Percentiles rank a stretch among this genome's conserved stretches.
These are phyloP conservation scores for Triglochin maritima DNA, from an alignment of 106 monocot genomes.

Conservation along the genomic window DNA sequence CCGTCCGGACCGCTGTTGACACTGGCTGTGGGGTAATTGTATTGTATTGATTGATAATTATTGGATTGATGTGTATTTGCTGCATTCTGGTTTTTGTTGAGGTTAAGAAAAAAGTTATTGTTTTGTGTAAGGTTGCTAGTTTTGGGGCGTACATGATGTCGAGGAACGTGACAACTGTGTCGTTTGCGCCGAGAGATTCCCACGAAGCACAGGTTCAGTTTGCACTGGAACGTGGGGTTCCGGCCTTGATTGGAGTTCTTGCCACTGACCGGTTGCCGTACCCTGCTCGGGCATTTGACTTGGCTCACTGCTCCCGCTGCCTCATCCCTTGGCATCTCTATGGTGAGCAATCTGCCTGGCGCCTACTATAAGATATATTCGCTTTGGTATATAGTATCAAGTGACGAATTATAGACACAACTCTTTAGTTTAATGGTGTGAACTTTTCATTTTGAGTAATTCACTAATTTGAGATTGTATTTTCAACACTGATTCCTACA, in stretches of 20 bases:
- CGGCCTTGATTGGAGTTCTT: constrained; percentile 71
- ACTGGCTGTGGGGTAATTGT: constrained; percentile 68
- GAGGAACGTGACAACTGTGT: constrained; percentile 42
- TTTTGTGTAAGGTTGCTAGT: constrained; percentile 44
- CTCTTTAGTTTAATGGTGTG: too few species aligned
- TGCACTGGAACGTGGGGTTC: constrained; percentile 69
- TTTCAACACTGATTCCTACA: too few species aligned
- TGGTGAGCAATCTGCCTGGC: constrained; percentile 9
- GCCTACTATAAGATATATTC: too few species aligned
- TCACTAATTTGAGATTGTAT: too few species aligned
- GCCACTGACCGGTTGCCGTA: constrained; percentile 67
- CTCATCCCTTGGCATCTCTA: constrained; percentile 79
- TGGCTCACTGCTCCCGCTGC: constrained; percentile 91
- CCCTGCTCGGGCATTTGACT: constrained; percentile 66
- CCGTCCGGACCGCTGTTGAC: constrained; percentile 60
- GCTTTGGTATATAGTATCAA: too few species aligned
- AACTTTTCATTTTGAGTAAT: too few species aligned
- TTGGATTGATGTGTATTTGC: too few species aligned
- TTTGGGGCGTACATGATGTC: constrained; percentile 58
- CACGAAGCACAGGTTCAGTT: constrained; percentile 20
- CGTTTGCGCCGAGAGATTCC: background rate
- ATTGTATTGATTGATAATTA: background rate
- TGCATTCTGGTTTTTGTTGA: too few species aligned
- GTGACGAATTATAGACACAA: too few species aligned
- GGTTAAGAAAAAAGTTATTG: too few species aligned